A percentile compares a stretch with the other conserved stretches of the same genome.
phyloP scores from a whole-genome alignment of 441 rosid genomes.

The Erodium moschatum region DNA sequence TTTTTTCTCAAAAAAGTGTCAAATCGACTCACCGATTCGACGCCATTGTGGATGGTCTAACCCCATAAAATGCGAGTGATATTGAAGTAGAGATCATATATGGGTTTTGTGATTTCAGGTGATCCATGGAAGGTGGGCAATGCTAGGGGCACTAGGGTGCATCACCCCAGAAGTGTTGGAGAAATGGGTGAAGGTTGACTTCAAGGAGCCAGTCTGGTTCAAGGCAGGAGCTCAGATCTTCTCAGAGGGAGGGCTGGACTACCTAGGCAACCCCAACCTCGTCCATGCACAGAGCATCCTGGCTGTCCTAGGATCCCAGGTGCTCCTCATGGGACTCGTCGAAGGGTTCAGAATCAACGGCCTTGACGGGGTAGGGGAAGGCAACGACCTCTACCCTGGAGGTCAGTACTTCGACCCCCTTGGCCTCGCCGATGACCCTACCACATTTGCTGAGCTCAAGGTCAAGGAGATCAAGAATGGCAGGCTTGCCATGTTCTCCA shows the following conservation, averaged over 20 bases:
- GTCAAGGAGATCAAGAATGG: slow-evolving; percentile 19
- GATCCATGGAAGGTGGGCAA: slow-evolving; percentile 12
- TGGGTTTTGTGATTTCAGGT: slow-evolving; percentile 1
- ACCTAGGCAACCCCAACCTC: slow-evolving; percentile 14
- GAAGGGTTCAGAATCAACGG: slow-evolving; percentile 16
- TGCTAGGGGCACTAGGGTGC: slow-evolving; percentile 17
- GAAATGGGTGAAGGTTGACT: slow-evolving; percentile 8
- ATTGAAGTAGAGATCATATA: too few species aligned
- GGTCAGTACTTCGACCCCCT: slow-evolving; percentile 13
- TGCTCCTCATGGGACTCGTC: slow-evolving; percentile 14
- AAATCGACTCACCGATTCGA: too few species aligned
- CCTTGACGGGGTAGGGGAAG: background rate
- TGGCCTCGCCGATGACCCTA: slow-evolving; percentile 14
- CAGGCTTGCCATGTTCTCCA: slow-evolving; percentile 15
- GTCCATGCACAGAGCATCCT: slow-evolving; percentile 18
- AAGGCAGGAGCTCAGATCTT: slow-evolving; percentile 16
- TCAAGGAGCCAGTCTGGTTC: slow-evolving; percentile 13
- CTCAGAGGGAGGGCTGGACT: slow-evolving; percentile 13
- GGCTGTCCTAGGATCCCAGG: slow-evolving; percentile 10
- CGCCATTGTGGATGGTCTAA: too few species aligned
- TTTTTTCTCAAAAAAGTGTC: too few species aligned
- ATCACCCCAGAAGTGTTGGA: slow-evolving; percentile 13
- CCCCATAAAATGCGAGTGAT: too few species aligned
- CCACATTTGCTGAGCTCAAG: slow-evolving; percentile 16
- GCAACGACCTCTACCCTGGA: slow-evolving; percentile 14